Evolutionary conservation across 306 rosid species (phyloP).

Genomic region (Cyclanthera cordifolia): DNA sequence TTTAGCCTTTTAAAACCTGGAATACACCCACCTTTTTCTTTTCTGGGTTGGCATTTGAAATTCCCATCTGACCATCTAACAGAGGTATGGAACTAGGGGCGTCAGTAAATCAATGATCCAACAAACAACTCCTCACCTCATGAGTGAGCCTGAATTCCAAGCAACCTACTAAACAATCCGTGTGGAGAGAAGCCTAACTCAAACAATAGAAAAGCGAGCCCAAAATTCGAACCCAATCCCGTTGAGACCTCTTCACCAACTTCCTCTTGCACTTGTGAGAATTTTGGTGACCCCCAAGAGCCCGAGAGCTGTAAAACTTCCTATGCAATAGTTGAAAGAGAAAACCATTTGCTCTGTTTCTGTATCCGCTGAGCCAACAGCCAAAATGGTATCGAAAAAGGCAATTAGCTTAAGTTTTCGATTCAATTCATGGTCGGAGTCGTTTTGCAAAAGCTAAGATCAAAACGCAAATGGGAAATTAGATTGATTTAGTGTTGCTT

Average conservation of each 20-base stretch:
- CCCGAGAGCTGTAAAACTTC: constrained; percentile 84
- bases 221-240: constrained; percentile 18
- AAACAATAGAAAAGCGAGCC: not conserved
- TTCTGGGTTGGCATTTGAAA: too few relatives aligned
- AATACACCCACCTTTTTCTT: too few relatives aligned
- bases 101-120: too few relatives aligned
- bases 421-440: constrained; percentile 31
- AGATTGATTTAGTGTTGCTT: constrained; percentile 15
- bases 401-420: constrained; percentile 65
- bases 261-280: constrained; percentile 90
- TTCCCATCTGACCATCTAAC: too few relatives aligned
- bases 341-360: constrained; percentile 48
- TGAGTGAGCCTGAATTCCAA: too few relatives aligned
- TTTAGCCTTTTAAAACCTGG: too few relatives aligned
- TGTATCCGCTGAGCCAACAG: constrained; percentile 12
- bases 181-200: too few relatives aligned
- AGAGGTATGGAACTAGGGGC: too few relatives aligned
- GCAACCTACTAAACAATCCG: too few relatives aligned
- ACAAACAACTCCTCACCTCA: too few relatives aligned
- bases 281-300: constrained; percentile 96
- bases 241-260: constrained; percentile 52
- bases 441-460: constrained; percentile 57
- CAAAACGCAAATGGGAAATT: constrained; percentile 27
- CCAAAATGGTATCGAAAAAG: constrained; percentile 32
- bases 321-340: constrained; percentile 89